Conservation (phyloP, 78 protist genomes). For the Protostelium mycophagum region DNA sequence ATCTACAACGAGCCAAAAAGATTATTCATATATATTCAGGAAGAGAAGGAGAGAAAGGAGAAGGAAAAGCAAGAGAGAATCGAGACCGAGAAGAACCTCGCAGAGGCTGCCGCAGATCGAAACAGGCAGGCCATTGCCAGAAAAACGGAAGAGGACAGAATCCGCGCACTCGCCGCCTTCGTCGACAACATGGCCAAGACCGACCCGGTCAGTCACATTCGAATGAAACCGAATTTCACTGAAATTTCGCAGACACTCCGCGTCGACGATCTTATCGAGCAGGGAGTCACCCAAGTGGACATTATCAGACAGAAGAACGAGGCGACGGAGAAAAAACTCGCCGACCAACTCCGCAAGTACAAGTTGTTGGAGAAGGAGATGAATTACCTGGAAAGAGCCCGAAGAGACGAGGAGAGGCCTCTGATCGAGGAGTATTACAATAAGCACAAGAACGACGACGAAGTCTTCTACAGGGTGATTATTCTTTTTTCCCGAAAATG, state of each 20-base stretch:
- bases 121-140: not conserved
- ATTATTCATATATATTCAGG: too few species aligned
- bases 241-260: not conserved
- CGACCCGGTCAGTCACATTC: not conserved
- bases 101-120: not conserved
- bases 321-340: not conserved
- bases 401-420: conserved; percentile 53
- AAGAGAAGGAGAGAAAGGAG: not conserved
- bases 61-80: not conserved
- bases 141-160: not conserved
- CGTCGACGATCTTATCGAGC: not conserved
- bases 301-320: not conserved
- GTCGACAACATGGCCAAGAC: not conserved
- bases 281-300: not conserved
- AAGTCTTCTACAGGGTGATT: not conserved
- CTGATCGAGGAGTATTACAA: conserved; percentile 19
- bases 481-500: too few species aligned
- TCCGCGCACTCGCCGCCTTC: not conserved
- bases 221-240: not conserved
- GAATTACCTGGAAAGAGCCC: conserved; percentile 47
- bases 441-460: conserved; percentile 24
- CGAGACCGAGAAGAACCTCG: not conserved
- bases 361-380: conserved; percentile 19
- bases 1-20: too few species aligned
- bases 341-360: not conserved